Evolutionary conservation across 2,329 filamentous ascomycete species (phyloP).

Genomic region (Botrytis pseudocinerea): DNA sequence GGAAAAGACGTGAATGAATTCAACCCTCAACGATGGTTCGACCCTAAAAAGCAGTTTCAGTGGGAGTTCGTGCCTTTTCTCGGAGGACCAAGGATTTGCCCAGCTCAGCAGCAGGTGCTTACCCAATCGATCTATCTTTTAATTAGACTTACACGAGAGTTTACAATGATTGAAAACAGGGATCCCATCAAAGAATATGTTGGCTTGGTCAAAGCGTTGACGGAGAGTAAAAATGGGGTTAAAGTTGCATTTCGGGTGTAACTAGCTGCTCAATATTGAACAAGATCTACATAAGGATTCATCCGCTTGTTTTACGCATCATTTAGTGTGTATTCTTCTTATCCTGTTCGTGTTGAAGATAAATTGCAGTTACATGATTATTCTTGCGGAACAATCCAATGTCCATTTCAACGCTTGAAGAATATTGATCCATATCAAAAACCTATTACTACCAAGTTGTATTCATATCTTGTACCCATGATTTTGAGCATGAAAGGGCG

Average conservation of each 20-base stretch:
- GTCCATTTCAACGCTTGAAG: no score
- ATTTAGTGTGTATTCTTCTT: no score
- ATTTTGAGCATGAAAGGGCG: neutral
- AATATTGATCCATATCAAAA: neutral
- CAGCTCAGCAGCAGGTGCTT: slow-evolving; percentile 42
- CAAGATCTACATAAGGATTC: neutral
- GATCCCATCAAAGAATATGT: slow-evolving; percentile 27
- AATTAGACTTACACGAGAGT: slow-evolving; percentile 31
- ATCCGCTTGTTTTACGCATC: no score
- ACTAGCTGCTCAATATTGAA: neutral
- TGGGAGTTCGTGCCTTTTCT: slow-evolving; percentile 43
- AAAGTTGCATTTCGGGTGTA: slow-evolving; percentile 18
- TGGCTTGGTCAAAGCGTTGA: slow-evolving; percentile 7
- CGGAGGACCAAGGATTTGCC: slow-evolving; percentile 40
- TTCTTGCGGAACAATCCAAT: no score
- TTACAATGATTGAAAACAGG: slow-evolving; percentile 36
- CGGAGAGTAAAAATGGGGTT: slow-evolving; percentile 23
- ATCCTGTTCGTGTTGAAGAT: no score
- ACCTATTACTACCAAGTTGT: neutral
- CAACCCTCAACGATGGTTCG: slow-evolving; percentile 41
- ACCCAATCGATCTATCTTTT: slow-evolving; percentile 40
- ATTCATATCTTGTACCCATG: neutral
- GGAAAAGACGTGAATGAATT: slow-evolving; percentile 42
- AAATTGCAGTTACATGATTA: no score
- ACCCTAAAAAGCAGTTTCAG: slow-evolving; percentile 35